phyloP scores from a whole-genome alignment of 192 early-diverging fungal species.

The Backusella mclennaniae region DNA sequence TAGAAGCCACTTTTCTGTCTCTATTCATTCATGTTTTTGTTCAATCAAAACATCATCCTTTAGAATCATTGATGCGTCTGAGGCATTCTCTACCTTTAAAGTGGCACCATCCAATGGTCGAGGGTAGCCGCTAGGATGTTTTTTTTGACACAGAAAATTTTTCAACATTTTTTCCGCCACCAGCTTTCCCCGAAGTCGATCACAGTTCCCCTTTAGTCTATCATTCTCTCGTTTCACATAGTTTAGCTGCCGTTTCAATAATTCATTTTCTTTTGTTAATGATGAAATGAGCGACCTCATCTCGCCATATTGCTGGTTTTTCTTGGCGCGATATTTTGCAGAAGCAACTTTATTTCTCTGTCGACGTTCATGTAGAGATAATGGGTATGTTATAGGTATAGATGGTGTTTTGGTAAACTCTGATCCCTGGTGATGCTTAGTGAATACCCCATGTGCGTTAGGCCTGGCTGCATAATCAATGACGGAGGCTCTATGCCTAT shows the following conservation, averaged over 20 bases:
- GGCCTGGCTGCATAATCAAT: neutral
- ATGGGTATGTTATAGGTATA: slow-evolving; percentile 9
- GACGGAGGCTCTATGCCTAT: neutral
- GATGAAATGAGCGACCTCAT: slow-evolving; percentile 43
- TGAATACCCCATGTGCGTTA: neutral
- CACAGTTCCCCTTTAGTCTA: slow-evolving; percentile 38
- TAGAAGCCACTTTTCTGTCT: neutral
- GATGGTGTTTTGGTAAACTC: neutral
- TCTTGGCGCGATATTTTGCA: slow-evolving; percentile 56
- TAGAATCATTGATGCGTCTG: neutral
- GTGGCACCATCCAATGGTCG: neutral
- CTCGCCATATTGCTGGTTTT: slow-evolving; percentile 51
- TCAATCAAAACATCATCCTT: neutral
- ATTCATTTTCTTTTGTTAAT: slow-evolving; percentile 39
- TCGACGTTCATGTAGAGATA: slow-evolving; percentile 46
- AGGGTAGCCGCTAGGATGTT: neutral
- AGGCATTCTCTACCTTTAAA: neutral
- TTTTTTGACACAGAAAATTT: slow-evolving; percentile 1
- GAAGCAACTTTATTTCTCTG: slow-evolving; percentile 56
- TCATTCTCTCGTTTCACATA: slow-evolving; percentile 43
- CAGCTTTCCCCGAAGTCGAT: slow-evolving; percentile 46
- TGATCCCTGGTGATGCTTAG: neutral
- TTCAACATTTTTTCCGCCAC: slow-evolving; percentile 52
- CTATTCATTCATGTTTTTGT: neutral
- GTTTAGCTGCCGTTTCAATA: slow-evolving; percentile 40